Base-by-base conservation (phyloP, 2,329 filamentous ascomycete species). In the Penicillium sp. region DNA sequence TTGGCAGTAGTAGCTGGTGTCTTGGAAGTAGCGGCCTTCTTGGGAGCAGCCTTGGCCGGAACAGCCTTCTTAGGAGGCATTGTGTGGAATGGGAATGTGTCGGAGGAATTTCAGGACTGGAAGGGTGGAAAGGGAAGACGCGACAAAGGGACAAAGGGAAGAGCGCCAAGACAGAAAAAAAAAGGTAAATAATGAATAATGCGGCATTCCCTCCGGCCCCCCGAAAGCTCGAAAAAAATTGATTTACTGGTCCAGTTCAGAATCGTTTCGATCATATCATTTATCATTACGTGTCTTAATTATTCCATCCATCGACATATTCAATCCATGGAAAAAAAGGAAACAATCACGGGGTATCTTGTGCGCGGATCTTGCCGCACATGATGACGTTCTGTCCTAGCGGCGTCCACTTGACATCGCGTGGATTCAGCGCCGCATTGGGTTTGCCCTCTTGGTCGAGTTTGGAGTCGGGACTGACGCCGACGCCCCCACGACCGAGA, bases 321-420 rank as follows among this genome's bases (percentile, higher is more conserved):
- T 5, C 35, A 20, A 33, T 33, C 5, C 11, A 39, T 38, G 18
- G 13, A 31, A 25, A 8, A 14, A 33, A n/a, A 20, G 33, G 16
- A 10, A 28, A 22, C 28, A 38, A 43, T 46, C 44, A 40, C 30
- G 47, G 25, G 13, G 38, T 24, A 25, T 53, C 48, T 30, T 46
- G 38, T 13, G 41, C 44, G 5, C 69, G 63, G 33, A 87, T 74
- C 51, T 77, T 81, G 22, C 90, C 90, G 67, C 88, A 94, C 56
- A 95, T 78, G 1, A 96, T 88, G 24, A 91, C 85, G 70, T 96
- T 91, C 52, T 90, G 85, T 2, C 89, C 91, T 54, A 95, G 79
- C 30, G 88, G 88, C 47, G 84, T 79, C 90, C 90, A 95, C 52
- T 75, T 80, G 10, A 90, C 84, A 48, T 86, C 77, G 41, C 73